Evolutionary conservation across 257 asterid species (phyloP).

Genomic region (Solanum ossicruentum): DNA sequence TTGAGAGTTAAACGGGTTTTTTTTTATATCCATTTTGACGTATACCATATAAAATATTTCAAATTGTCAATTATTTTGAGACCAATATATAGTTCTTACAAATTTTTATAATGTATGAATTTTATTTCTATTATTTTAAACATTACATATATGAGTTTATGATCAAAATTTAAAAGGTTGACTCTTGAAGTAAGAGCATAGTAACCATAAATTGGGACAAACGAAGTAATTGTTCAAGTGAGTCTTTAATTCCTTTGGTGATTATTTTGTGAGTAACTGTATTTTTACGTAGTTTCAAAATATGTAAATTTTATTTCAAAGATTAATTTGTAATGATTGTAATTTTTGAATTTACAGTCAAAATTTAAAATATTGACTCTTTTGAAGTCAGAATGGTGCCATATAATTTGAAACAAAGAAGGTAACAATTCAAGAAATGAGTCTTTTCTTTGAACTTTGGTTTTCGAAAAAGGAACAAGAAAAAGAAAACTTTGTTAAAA

Average conservation of each 20-base stretch:
- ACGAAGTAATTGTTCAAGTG: not conserved
- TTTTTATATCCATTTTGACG: too few relatives aligned
- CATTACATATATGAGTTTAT: not conserved
- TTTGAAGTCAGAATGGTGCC: not conserved
- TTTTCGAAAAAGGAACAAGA: not conserved
- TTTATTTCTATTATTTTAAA: not conserved
- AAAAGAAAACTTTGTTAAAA: too few relatives aligned
- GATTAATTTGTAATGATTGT: not conserved
- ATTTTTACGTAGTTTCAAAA: not conserved
- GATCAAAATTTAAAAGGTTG: not conserved
- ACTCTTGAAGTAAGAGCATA: not conserved
- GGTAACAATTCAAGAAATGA: not conserved
- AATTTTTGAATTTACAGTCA: not conserved
- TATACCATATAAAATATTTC: not conserved
- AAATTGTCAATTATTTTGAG: not conserved
- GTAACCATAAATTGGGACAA: too few relatives aligned
- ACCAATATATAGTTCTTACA: not conserved
- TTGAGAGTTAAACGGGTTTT: not conserved
- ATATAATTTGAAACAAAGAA: not conserved
- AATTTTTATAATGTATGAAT: not conserved
- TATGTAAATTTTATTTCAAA: not conserved
- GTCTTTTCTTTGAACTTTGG: not conserved
- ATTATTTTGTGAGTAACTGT: not conserved
- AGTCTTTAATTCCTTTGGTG: not conserved
- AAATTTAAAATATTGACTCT: not conserved